These are phyloP conservation scores for Reticulascus tulasneorum DNA, from an alignment of 2,329 filamentous ascomycete species.

Conservation along the genomic window DNA sequence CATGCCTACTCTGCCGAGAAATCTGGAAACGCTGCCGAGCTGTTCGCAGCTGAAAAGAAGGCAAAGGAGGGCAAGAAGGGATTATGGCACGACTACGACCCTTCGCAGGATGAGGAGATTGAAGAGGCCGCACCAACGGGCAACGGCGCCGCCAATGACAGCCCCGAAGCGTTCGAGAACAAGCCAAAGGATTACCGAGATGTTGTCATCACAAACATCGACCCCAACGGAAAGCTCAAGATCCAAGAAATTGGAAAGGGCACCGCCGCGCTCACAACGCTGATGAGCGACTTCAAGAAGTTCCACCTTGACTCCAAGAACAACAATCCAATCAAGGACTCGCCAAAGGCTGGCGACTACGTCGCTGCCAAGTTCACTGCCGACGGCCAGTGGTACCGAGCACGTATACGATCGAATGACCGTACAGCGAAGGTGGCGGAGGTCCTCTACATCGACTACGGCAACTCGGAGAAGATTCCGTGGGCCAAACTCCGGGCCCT, in stretches of 20 bases:
- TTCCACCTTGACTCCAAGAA: conserved; percentile 87
- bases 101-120: conserved; percentile 71
- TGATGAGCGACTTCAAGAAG: conserved; percentile 87
- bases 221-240: conserved; percentile 77
- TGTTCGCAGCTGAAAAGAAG: conserved; percentile 80
- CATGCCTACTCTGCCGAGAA: conserved; percentile 96
- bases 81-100: conserved; percentile 92
- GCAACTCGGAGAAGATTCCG: conserved; percentile 84
- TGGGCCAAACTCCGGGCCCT: conserved; percentile 84
- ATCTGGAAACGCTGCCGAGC: conserved; percentile 81
- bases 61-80: conserved; percentile 88
- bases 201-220: conserved; percentile 87
- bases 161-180: conserved; percentile 50
- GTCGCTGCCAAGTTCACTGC: conserved; percentile 88
- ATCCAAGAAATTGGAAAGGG: conserved; percentile 86
- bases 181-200: conserved; percentile 84
- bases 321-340: conserved; percentile 64
- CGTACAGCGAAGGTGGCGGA: conserved; percentile 84
- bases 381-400: conserved; percentile 93
- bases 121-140: conserved; percentile 49
- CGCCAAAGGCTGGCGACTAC: conserved; percentile 86
- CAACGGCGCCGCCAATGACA: conserved; percentile 44
- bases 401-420: conserved; percentile 86
- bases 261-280: conserved; percentile 75
- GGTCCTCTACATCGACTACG: conserved; percentile 93